Base-by-base conservation (phyloP, 192 early-diverging fungal genomes). In the Linnemannia exigua region DNA sequence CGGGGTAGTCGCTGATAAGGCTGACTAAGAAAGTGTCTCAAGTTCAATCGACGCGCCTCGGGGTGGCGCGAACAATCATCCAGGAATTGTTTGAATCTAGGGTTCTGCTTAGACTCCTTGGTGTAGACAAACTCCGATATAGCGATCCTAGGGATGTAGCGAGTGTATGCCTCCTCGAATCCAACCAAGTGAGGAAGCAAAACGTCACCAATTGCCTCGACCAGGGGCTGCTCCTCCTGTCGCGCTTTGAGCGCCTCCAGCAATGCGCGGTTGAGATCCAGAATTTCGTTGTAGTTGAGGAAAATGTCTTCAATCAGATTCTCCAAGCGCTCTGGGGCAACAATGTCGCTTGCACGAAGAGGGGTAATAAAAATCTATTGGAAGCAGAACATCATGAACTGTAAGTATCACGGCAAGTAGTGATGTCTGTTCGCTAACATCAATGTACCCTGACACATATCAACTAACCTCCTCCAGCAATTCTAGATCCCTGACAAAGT, bases 401-500 rank as follows among this genome's bases (percentile, higher is more conserved):
- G 44, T 37, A 78, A 69, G 61, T n/a, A 20, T 20, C 22, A 38
- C 25, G 19, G 41, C 33, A 33, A 17, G 38, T 7, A 52, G 31
- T 7, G 16, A 9, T 11, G 12, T 15, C 28, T 11, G 28, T 25
- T 12, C 52, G 51, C 4, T 4, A 16, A 44, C 33, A 51, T 20
- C 11, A 74, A 16, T n/a, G n/a, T 19, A 11, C 16, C 19, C 36
- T 12, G 6, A 50, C n/a, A 3, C 31, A 70, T 15, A 70, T 38
- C 89, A 86, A 78, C 87, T 89, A 75, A 98, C 95, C 74, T 96
- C 93, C 3, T 96, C 92, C 12, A 97, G 90, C 48, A 95, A 91
- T 50, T 95, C 90, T 41, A 99, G 90, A 93, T 99, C 98, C 33
- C 91, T 89, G 44, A 96, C 93, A 82, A 97, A 99, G 84, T 97